Base-by-base conservation (phyloP, 306 rosid genomes). In the Begonia fuchsioides region DNA sequence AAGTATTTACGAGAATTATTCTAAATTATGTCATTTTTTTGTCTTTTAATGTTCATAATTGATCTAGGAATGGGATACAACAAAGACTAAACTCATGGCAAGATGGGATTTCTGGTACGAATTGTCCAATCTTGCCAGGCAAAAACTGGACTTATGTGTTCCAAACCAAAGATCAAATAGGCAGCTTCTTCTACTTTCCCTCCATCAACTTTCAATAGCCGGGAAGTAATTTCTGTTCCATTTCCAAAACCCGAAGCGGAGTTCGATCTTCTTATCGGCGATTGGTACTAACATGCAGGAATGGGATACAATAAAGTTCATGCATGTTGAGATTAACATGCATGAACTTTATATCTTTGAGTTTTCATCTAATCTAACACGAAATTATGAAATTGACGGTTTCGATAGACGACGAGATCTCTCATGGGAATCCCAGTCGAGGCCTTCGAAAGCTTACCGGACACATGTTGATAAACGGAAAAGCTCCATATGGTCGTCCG, bases 41-140 rank as follows among this genome's bases (percentile, higher is more conserved):
- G 66, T 56, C 35, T 15, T 18, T 55, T 12, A 45, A 11, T 66
- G 54, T 12, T 20, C 32, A 20, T 2, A 20, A 20, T 20, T 20
- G 3, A 20, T 56, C 55, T 56, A 90, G 95, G 95, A 82, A 90
- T 79, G 94, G 95, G 11, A 85, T 90, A 52, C 76, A 85, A 3
- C 94, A 90, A 67, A 77, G 87, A 73, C 66, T 72, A 46, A 68
- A 85, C 65, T 85, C 96, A 60, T 85, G 94, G 98, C 83, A 90
- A 77, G 94, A 90, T 75, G 94, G 98, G 39, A 94, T 90, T 16
- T 79, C 94, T 0, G 94, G 96, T 32, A 82, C 87, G 44, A 82
- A 85, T 52, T 85, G 94, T 56, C 93, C 94, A 9, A 85, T 90
- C 43, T 66, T 50, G 53, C 72, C 95, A 1, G 71, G 73, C 2